These are phyloP conservation scores for Acanthamoeba culbertsoni DNA, from an alignment of 208 protist species.

Conservation along the genomic window DNA sequence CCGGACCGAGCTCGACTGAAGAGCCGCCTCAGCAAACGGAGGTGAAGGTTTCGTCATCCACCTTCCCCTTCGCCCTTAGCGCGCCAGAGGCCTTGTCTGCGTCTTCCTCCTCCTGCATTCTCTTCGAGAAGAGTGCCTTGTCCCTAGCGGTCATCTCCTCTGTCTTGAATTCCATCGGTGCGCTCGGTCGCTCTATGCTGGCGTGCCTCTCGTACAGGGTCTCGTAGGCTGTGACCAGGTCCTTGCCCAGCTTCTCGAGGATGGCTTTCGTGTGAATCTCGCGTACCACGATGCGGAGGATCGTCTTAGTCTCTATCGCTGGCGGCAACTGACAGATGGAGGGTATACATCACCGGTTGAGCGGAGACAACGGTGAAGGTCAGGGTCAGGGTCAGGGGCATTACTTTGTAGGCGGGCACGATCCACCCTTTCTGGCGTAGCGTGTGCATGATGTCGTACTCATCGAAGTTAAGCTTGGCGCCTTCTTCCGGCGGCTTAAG, in stretches of 20 bases:
- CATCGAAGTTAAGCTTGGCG: constrained; percentile 9
- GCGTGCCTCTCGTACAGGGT: background rate
- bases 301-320: background rate
- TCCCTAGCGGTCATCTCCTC: background rate
- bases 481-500: background rate
- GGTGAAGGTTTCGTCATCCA: background rate
- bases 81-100: background rate
- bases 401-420: constrained; percentile 45
- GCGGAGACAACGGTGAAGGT: background rate
- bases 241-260: constrained; percentile 22
- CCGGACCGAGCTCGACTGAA: too few relatives aligned
- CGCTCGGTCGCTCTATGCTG: background rate
- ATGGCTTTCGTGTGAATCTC: constrained; percentile 29
- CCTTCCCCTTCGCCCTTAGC: background rate
- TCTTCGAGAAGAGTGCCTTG: too few relatives aligned
- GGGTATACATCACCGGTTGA: background rate
- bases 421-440: background rate
- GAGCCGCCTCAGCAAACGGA: constrained; percentile 6
- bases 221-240: constrained; percentile 11
- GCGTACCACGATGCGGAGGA: constrained; percentile 32
- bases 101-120: background rate
- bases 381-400: too few relatives aligned
- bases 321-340: background rate
- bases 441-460: constrained; percentile 30
- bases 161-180: background rate